These are phyloP conservation scores for Verticillium dahliae DNA, from an alignment of 2,329 filamentous ascomycete species.

Conservation along the genomic window DNA sequence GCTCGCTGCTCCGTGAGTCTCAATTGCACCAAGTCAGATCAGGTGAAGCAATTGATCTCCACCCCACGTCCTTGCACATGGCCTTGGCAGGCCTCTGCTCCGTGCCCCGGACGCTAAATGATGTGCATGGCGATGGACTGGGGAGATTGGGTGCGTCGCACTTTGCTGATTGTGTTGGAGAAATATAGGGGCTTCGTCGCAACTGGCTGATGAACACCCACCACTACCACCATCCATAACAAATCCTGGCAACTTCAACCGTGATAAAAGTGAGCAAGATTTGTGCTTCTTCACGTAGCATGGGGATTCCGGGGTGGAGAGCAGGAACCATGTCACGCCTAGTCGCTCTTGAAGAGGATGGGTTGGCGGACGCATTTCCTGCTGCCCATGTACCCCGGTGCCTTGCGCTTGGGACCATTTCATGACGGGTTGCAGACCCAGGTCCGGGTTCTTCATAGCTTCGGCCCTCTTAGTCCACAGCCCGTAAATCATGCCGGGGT, in stretches of 20 bases:
- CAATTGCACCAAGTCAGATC: neutral
- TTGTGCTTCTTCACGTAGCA: too few relatives aligned
- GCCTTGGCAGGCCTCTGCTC: neutral
- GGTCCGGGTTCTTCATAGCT: neutral
- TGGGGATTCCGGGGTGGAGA: too few relatives aligned
- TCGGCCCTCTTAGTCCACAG: neutral
- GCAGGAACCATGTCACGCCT: too few relatives aligned
- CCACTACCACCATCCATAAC: neutral
- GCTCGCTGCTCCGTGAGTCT: neutral
- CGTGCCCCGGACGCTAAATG: neutral
- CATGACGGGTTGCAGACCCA: too few relatives aligned
- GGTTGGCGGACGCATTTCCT: too few relatives aligned
- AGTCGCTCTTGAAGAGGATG: too few relatives aligned
- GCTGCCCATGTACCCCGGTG: too few relatives aligned
- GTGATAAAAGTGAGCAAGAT: neutral
- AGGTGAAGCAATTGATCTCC: neutral
- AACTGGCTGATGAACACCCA: neutral
- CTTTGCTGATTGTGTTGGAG: neutral
- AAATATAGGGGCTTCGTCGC: neutral
- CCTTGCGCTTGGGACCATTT: too few relatives aligned
- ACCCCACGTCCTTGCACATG: neutral
- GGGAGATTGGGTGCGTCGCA: neutral
- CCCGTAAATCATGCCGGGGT: neutral
- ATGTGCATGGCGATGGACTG: neutral
- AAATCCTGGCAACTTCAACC: neutral